These are phyloP conservation scores for Colletotrichum sp. DNA, from an alignment of 2,329 filamentous ascomycete genomes.

Conservation along the genomic window DNA sequence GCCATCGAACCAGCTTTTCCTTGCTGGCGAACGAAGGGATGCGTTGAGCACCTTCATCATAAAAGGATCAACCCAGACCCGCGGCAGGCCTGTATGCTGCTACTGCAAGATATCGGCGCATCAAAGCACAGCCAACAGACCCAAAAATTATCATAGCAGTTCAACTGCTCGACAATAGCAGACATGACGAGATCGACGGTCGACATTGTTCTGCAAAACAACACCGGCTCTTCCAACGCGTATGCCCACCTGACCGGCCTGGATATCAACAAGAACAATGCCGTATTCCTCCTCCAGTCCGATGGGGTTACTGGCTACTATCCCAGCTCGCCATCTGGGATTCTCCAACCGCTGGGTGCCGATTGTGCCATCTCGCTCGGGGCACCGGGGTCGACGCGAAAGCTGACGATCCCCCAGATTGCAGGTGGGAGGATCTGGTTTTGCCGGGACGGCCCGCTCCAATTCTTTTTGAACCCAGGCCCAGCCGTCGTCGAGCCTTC, in stretches of 20 bases:
- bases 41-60: neutral
- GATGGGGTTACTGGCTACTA: constrained; percentile 72
- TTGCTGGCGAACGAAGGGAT: neutral
- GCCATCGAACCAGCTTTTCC: neutral
- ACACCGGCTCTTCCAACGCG: constrained; percentile 62
- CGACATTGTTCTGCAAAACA: constrained; percentile 69
- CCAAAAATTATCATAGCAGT: neutral
- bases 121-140: neutral
- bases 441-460: constrained; percentile 62
- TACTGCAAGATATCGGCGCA: neutral
- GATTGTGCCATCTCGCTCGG: constrained; percentile 71
- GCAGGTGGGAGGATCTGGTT: constrained; percentile 78
- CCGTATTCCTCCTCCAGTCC: constrained; percentile 65
- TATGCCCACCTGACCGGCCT: constrained; percentile 77
- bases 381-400: constrained; percentile 61
- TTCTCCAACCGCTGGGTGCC: constrained; percentile 54
- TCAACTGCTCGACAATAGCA: neutral
- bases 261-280: constrained; percentile 63
- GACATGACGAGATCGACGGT: constrained; percentile 47
- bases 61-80: neutral
- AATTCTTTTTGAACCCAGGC: constrained; percentile 74
- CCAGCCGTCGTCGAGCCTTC: constrained; percentile 78
- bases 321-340: constrained; percentile 61
- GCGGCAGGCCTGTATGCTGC: neutral
- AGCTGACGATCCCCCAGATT: constrained; percentile 71